Base-by-base conservation (phyloP, 2,329 filamentous ascomycete genomes). In the Pseudogymnoascus pannorum region DNA sequence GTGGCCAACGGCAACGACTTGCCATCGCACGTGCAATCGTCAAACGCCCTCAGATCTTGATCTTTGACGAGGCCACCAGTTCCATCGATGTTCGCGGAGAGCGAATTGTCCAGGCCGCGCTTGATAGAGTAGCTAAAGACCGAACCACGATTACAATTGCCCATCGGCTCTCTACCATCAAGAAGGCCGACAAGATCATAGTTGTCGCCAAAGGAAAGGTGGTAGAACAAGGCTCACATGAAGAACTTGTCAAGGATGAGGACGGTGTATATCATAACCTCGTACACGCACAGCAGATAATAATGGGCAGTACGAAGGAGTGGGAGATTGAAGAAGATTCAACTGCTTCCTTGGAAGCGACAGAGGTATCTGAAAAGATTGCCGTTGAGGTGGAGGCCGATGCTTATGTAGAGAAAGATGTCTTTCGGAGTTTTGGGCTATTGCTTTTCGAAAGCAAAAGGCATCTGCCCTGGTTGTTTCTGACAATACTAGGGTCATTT, bases 1-100 rank as follows among this genome's bases (percentile, higher is more conserved):
- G 90, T n/a, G 91, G 91, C 0, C 91, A 96, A 71, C 83, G 89
- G n/a, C 91, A 95, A 71, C 83, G 91, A 4, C 81, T 95, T 22
- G 88, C 89, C 2, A 92, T 91, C 64, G 88, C 88, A 1, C 80
- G 89, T 29, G 87, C 85, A 38, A 90, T 93, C 63, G 80, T 92
- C 54, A 84, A 87, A 62, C 79, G 87, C 63, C 89, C 89, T 0
- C 80, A 80, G 12, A 89, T 91, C 40, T 77, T 91, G 2, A 85
- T 92, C 35, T 77, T 94, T 6, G 88, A 94, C 68, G 88, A 93
- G 72, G 89, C 89, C 0, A 92, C 88, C 0, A 88, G 84, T 62
- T 86, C 87, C 12, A 80, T 83, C 58, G 1, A 82, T 90, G 6
- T 75, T 86, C 16, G 82, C 7, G 73, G 75, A 7, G 76, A 78